These are phyloP conservation scores for Xylaria longipes DNA, from an alignment of 495 filamentous ascomycete species.

Conservation along the genomic window DNA sequence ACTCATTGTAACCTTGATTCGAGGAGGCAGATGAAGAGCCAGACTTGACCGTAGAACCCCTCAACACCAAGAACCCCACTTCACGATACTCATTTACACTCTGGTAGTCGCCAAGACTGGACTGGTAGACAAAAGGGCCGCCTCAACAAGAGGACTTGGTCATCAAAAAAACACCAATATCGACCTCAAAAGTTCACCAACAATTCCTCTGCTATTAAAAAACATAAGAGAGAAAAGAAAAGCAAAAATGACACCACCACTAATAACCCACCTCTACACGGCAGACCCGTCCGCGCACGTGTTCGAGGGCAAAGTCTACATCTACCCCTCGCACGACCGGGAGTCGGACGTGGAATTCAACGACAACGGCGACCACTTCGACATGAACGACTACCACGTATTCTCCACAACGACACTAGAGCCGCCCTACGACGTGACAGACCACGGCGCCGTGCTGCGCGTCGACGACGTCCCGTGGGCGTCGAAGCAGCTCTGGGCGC, in stretches of 20 bases:
- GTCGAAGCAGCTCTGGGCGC: conserved; percentile 68
- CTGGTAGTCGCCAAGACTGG: neutral
- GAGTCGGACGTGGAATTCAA: conserved; percentile 68
- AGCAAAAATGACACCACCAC: conserved; percentile 52
- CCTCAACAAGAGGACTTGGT: neutral
- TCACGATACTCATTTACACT: conserved; percentile 29
- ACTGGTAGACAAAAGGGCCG: neutral
- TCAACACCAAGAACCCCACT: conserved; percentile 35
- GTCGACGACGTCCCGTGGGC: conserved; percentile 67
- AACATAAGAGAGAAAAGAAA: conserved; percentile 3
- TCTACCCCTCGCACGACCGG: conserved; percentile 71
- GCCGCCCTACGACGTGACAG: conserved; percentile 51
- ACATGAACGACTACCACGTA: conserved; percentile 77
- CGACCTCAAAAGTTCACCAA: no score
- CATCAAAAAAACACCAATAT: neutral
- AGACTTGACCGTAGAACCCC: neutral
- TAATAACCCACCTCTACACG: conserved; percentile 72
- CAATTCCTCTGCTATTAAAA: neutral
- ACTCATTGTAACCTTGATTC: neutral
- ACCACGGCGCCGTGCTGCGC: conserved; percentile 65
- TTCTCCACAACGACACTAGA: conserved; percentile 59
- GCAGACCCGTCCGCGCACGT: conserved; percentile 72
- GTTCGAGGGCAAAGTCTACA: conserved; percentile 66
- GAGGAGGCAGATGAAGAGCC: neutral
- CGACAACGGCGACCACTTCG: conserved; percentile 84